Evolutionary conservation across 495 filamentous ascomycete species (phyloP), one percentile per base, ranked within the genome.

Genomic region (Aspergillus incahuasiensis): DNA sequence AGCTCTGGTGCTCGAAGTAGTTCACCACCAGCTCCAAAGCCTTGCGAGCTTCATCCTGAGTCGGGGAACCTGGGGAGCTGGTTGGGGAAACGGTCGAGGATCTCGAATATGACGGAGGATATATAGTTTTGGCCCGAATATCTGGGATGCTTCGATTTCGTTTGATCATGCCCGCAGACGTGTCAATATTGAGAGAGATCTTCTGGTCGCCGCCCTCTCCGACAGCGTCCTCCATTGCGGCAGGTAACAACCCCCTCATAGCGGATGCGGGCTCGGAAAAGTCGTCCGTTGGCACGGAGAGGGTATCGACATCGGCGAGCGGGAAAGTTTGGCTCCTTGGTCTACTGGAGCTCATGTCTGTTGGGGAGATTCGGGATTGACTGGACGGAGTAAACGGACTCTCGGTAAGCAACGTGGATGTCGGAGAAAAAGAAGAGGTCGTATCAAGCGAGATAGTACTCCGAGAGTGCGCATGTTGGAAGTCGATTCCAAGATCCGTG

Each of bases 321-420:
- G 94, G 92, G 51, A 96, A 94, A 0, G 94, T 97, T 70, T 96
- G 91, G 69, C 91, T 95, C 66, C 94, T 83, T 22, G 89, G 91
- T 32, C 92, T 82, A 61, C 84, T 86, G 52, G 78, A 77, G 57
- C 77, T 77, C 47, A 65, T 74, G 47, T 74, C 75, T 15, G 77
- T 72, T 5, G 78, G 75, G 30, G 82, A 80, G 7, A 87, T 77
- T 42, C 84, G 77, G 30, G 78, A 81, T 49, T 86, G 86, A 56
- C 84, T 83, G 18, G 82, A 78, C 32, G 86, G 79, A 28, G 86
- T 81, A 60, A 90, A 91, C 13, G 86, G 83, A 48, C 83, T 87
- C 46, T 83, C 86, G 1, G 86, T 85, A 55, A 95, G 82, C 64
- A 95, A 88, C 3, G 92, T 91, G 11, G 92, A 90, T 2, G 89